Evolutionary conservation across 805 yeast species (phyloP).

Genomic region (Candida wancherniae): DNA sequence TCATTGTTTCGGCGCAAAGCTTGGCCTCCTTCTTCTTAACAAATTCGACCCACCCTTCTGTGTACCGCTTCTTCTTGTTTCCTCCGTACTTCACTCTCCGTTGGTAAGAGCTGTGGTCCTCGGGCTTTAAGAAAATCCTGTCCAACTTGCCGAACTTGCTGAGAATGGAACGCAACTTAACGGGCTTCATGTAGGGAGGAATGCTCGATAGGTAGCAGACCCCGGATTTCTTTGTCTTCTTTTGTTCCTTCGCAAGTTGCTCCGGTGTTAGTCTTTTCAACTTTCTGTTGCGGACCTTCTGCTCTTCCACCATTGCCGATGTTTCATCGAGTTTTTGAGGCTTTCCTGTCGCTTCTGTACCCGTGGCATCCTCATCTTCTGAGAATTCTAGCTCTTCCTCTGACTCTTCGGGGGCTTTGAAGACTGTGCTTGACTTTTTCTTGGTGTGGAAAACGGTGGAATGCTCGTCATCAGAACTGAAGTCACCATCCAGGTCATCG

Average conservation of each 20-base stretch:
- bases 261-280: constrained; percentile 54
- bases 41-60: constrained; percentile 98
- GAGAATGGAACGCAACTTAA: constrained; percentile 77
- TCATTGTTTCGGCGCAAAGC: constrained; percentile 76
- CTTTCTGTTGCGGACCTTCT: constrained; percentile 24
- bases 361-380: constrained; percentile 4
- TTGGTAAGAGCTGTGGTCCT: constrained; percentile 59
- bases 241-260: constrained; percentile 50
- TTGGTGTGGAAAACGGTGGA: constrained; percentile 12
- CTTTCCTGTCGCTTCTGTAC: background rate
- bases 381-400: constrained; percentile 4
- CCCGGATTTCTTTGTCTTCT: constrained; percentile 67
- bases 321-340: constrained; percentile 11
- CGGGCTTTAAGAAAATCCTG: constrained; percentile 82
- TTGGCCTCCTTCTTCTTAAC: constrained; percentile 81
- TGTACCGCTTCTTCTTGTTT: constrained; percentile 78
- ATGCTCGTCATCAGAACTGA: constrained; percentile 13
- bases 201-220: constrained; percentile 87
- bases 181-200: constrained; percentile 97
- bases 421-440: constrained; percentile 3
- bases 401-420: constrained; percentile 5
- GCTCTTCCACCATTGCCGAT: constrained; percentile 13
- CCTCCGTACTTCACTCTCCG: constrained; percentile 83
- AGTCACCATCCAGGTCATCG: constrained; percentile 13
- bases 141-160: constrained; percentile 84